These are phyloP conservation scores for Cryptococcus sp. DNA, from an alignment of 1,284 basidiomycete species.

Conservation along the genomic window DNA sequence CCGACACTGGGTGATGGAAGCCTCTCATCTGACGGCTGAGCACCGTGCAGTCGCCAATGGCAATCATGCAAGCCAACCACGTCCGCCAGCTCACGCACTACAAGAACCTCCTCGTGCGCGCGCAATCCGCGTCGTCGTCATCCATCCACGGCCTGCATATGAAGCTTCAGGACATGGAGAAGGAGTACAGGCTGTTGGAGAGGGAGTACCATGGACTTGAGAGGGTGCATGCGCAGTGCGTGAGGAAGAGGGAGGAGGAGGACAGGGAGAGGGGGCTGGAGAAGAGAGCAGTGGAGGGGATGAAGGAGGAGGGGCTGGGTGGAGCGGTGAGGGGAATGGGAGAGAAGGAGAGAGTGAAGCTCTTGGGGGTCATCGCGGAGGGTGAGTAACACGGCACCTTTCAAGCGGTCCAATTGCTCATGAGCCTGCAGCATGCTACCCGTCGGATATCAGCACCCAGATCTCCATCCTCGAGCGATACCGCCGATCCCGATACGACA, in stretches of 20 bases:
- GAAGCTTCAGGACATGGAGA: slow-evolving; percentile 18
- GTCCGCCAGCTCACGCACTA: slow-evolving; percentile 25
- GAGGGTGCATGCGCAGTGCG: slow-evolving; percentile 21
- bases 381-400: slow-evolving; percentile 17
- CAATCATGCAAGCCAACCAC: slow-evolving; percentile 10
- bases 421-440: slow-evolving; percentile 31
- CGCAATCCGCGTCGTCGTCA: slow-evolving; percentile 28
- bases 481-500: slow-evolving; percentile 71
- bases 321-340: slow-evolving; percentile 18
- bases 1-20: neutral
- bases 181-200: slow-evolving; percentile 18
- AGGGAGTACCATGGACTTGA: slow-evolving; percentile 3
- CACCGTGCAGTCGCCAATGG: slow-evolving; percentile 2
- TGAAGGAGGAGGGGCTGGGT: slow-evolving; percentile 9
- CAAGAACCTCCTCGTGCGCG: slow-evolving; percentile 26
- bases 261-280: neutral
- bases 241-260: neutral
- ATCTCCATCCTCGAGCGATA: slow-evolving; percentile 79
- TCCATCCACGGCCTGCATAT: slow-evolving; percentile 24
- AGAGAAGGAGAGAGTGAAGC: slow-evolving; percentile 23
- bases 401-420: neutral
- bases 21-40: neutral
- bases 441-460: slow-evolving; percentile 54
- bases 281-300: neutral
- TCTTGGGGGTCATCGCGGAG: slow-evolving; percentile 29